Conservation (phyloP, 441 rosid genomes). For the Populus hybrid region DNA sequence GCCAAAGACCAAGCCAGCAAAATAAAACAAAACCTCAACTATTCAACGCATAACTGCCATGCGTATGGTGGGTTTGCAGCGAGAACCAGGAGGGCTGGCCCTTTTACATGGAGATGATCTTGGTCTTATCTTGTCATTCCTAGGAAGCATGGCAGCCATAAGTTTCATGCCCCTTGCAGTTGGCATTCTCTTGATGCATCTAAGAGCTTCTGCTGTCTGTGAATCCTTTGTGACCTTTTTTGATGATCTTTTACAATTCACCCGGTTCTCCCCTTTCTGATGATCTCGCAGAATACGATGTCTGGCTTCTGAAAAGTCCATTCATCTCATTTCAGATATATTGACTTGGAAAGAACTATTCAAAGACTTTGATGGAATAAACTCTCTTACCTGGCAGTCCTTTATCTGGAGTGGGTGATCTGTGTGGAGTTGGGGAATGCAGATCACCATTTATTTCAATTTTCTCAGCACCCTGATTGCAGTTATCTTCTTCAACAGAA, state of each 20-base stretch:
- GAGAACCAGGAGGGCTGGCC: conserved; percentile 25
- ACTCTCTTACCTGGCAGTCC: conserved; percentile 26
- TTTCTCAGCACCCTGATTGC: conserved; percentile 7
- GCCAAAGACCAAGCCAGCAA: neutral
- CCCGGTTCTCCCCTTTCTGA: conserved; percentile 19
- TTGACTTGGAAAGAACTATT: neutral
- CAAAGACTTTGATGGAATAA: conserved; percentile 2
- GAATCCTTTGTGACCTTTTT: conserved; percentile 10
- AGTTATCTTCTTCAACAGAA: conserved; percentile 22
- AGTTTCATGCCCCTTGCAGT: conserved; percentile 26
- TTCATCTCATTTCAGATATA: neutral
- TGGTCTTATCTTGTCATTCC: conserved; percentile 27
- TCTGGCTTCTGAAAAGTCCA: conserved; percentile 21
- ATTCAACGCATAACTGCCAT: conserved; percentile 24
- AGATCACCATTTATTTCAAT: conserved; percentile 20
- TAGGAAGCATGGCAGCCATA: conserved; percentile 27
- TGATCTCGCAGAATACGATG: neutral
- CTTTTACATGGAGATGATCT: conserved; percentile 35
- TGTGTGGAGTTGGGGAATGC: conserved; percentile 22
- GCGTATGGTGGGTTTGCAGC: conserved; percentile 14
- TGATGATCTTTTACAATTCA: conserved; percentile 11
- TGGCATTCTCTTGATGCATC: conserved; percentile 31
- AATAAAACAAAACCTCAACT: neutral
- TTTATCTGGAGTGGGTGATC: conserved; percentile 13
- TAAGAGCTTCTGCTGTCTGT: conserved; percentile 35